These are phyloP conservation scores for Coemansia erecta DNA, from an alignment of 192 early-diverging fungal species.

Conservation along the genomic window DNA sequence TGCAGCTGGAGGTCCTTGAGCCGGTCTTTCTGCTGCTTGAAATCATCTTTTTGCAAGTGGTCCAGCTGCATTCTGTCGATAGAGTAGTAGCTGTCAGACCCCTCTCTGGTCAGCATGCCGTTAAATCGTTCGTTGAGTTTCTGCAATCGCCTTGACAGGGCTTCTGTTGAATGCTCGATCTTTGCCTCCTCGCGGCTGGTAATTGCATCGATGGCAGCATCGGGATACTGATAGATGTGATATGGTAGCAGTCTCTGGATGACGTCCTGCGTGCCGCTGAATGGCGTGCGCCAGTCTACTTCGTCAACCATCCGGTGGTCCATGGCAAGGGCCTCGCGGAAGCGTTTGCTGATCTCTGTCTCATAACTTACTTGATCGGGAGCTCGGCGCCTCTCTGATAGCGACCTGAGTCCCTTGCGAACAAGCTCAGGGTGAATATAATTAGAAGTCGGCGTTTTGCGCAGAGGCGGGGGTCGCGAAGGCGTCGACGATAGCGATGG, in stretches of 20 bases:
- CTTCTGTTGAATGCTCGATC: background rate
- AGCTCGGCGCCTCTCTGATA: slow-evolving; percentile 20
- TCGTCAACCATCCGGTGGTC: slow-evolving; percentile 52
- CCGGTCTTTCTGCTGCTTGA: slow-evolving; percentile 15
- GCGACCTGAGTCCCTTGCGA: slow-evolving; percentile 3
- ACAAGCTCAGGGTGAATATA: slow-evolving; percentile 25
- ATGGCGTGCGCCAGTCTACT: slow-evolving; percentile 63
- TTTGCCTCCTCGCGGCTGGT: slow-evolving; percentile 15
- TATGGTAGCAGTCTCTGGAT: slow-evolving; percentile 68
- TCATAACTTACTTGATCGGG: slow-evolving; percentile 24
- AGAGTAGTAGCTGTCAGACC: slow-evolving; percentile 17
- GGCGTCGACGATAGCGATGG: background rate
- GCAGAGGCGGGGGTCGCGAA: background rate
- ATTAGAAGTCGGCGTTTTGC: slow-evolving; percentile 3
- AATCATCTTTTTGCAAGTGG: slow-evolving; percentile 5
- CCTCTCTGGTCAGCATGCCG: slow-evolving; percentile 21
- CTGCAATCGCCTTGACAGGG: slow-evolving; percentile 7
- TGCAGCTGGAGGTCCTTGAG: slow-evolving; percentile 31
- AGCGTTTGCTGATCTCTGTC: slow-evolving; percentile 38
- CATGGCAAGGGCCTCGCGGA: slow-evolving; percentile 49
- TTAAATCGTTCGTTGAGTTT: slow-evolving; percentile 17
- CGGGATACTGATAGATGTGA: slow-evolving; percentile 72
- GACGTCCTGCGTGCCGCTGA: slow-evolving; percentile 58
- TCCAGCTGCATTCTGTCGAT: slow-evolving; percentile 35
- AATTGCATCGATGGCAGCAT: slow-evolving; percentile 22